Percentiles rank a stretch among this genome's conserved stretches.
These are phyloP conservation scores for Cornus controversa DNA, from an alignment of 148 eudicot species.

Conservation along the genomic window DNA sequence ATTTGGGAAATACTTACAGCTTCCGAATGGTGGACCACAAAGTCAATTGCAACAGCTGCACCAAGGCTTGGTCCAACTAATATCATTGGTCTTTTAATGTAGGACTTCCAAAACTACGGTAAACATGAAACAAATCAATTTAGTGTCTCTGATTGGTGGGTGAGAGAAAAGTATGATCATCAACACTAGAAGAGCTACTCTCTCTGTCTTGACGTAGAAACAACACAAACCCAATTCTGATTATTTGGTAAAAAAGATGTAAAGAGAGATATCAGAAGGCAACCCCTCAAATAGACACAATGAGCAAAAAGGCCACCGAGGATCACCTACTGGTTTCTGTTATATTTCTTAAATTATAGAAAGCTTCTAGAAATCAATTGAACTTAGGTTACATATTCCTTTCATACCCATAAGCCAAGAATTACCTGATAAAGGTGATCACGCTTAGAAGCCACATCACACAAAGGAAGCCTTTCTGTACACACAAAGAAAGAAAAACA, in stretches of 20 bases:
- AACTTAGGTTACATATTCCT: background rate
- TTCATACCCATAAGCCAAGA: conserved; percentile 6
- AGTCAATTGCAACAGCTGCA: conserved; percentile 89
- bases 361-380: background rate
- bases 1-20: conserved; percentile 56
- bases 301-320: background rate
- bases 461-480: conserved; percentile 63
- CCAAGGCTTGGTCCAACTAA: conserved; percentile 97
- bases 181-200: background rate
- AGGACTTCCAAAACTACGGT: conserved; percentile 74
- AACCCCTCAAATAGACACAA: background rate
- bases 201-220: background rate
- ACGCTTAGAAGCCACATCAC: conserved; percentile 83
- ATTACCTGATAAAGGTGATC: conserved; percentile 84
- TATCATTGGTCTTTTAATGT: conserved; percentile 79
- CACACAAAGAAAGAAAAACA: conserved; percentile 3
- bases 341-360: background rate
- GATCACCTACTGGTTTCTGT: background rate
- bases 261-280: background rate
- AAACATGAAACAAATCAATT: conserved; percentile 3
- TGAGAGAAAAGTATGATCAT: background rate
- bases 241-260: background rate
- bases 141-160: background rate
- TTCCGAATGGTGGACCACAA: conserved; percentile 72
- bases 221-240: background rate